phyloP scores from a whole-genome alignment of 768 basidiomycete species.

The Gymnopilus dilepis region DNA sequence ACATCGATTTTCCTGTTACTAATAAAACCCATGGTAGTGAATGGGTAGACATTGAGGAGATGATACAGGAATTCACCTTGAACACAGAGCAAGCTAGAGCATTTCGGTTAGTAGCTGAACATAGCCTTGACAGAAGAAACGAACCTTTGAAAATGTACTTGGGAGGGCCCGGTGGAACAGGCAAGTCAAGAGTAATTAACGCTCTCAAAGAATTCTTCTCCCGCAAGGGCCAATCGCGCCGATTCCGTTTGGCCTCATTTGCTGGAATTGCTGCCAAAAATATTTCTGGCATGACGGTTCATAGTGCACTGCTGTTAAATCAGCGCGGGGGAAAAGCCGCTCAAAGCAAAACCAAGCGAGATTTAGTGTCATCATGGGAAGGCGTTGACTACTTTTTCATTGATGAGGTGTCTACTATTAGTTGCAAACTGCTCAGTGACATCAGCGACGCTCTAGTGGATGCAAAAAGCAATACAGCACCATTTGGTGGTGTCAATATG shows the following conservation, averaged over 20 bases:
- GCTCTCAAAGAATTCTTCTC: slow-evolving; percentile 39
- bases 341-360: not conserved
- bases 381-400: slow-evolving; percentile 44
- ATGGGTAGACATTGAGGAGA: slow-evolving; percentile 22
- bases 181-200: slow-evolving; percentile 45
- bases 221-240: slow-evolving; percentile 16
- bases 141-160: slow-evolving; percentile 40
- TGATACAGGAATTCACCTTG: slow-evolving; percentile 33
- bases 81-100: slow-evolving; percentile 40
- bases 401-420: slow-evolving; percentile 47
- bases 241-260: slow-evolving; percentile 37
- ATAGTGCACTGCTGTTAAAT: slow-evolving; percentile 34
- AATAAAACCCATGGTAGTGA: too few species aligned
- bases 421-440: slow-evolving; percentile 33
- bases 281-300: slow-evolving; percentile 45
- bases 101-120: slow-evolving; percentile 36
- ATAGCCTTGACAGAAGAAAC: slow-evolving; percentile 19
- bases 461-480: slow-evolving; percentile 33
- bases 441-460: slow-evolving; percentile 38
- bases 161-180: slow-evolving; percentile 46
- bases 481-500: slow-evolving; percentile 46
- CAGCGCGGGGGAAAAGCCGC: slow-evolving; percentile 6
- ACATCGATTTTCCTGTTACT: too few species aligned
- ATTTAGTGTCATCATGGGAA: slow-evolving; percentile 38
- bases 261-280: slow-evolving; percentile 46